Percentiles rank a stretch among this genome's conserved stretches.
Conservation (phyloP, 805 yeast species). For the Candida ulmi region DNA sequence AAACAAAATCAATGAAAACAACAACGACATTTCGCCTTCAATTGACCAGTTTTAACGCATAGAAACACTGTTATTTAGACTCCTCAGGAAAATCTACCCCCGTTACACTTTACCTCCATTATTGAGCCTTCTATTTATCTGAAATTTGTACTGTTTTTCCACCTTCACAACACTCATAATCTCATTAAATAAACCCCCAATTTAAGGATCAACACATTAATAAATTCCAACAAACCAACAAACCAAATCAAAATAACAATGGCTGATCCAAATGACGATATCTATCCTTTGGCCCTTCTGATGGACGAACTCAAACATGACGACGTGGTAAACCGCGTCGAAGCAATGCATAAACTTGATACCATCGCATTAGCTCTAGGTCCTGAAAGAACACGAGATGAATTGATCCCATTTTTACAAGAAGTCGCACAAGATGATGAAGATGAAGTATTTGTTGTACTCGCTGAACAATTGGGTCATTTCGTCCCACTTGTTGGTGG, state of each 20-base stretch:
- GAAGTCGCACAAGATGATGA: slow-evolving; percentile 92
- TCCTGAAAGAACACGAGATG: slow-evolving; percentile 84
- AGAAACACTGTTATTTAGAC: no score
- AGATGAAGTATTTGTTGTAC: slow-evolving; percentile 92
- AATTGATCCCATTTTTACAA: slow-evolving; percentile 83
- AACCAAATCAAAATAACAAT: not conserved
- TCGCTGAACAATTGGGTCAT: slow-evolving; percentile 85
- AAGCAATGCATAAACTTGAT: slow-evolving; percentile 89
- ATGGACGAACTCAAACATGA: slow-evolving; percentile 98
- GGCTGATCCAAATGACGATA: slow-evolving; percentile 25
- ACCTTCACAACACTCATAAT: not conserved
- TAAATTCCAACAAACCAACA: not conserved
- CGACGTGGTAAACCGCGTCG: slow-evolving; percentile 88
- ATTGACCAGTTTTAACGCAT: no score
- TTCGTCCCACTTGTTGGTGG: slow-evolving; percentile 93
- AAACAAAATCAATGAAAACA: not conserved
- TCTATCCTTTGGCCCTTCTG: slow-evolving; percentile 90
- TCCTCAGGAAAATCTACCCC: no score
- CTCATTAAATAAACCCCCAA: not conserved
- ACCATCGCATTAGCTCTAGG: slow-evolving; percentile 95
- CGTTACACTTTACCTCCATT: not conserved
- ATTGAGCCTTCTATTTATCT: not conserved
- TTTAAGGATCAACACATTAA: not conserved
- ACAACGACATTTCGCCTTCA: no score
- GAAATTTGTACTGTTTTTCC: not conserved